phyloP scores from a whole-genome alignment of 495 filamentous ascomycete species.

The Podospora appendiculata region DNA sequence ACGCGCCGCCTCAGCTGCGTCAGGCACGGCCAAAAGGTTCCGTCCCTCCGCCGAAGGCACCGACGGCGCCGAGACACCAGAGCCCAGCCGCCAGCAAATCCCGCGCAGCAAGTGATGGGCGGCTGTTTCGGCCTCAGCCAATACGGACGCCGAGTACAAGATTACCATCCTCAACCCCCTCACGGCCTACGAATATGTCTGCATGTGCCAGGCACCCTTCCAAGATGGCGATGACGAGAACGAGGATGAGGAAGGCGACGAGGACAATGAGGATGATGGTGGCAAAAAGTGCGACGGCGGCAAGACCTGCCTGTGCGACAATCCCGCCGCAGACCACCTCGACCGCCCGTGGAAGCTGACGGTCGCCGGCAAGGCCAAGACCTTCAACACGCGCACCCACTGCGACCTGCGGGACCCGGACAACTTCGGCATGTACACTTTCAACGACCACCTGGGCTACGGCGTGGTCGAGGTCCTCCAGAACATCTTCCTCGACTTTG shows the following conservation, averaged over 20 bases:
- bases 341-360: slow-evolving; percentile 34
- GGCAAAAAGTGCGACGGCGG: slow-evolving; percentile 14
- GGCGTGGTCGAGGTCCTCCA: slow-evolving; percentile 27
- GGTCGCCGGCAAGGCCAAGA: slow-evolving; percentile 23
- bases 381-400: slow-evolving; percentile 11
- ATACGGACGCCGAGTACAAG: slow-evolving; percentile 26
- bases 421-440: slow-evolving; percentile 29
- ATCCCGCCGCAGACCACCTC: slow-evolving; percentile 27
- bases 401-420: slow-evolving; percentile 22
- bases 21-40: background rate
- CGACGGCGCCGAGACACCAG: background rate
- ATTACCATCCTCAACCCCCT: slow-evolving; percentile 13
- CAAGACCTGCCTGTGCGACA: slow-evolving; percentile 32
- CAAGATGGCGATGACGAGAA: slow-evolving; percentile 11
- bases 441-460: slow-evolving; percentile 27
- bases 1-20: background rate
- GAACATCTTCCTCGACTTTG: slow-evolving; percentile 31
- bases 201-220: slow-evolving; percentile 23
- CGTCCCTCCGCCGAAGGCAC: background rate
- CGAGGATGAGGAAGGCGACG: slow-evolving; percentile 12
- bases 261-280: slow-evolving; percentile 11
- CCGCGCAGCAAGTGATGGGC: background rate
- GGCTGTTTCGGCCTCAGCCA: slow-evolving; percentile 20
- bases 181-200: slow-evolving; percentile 23
- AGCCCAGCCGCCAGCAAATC: background rate